Conservation (phyloP, 2,329 filamentous ascomycete species). For the Fusarium longipes region DNA sequence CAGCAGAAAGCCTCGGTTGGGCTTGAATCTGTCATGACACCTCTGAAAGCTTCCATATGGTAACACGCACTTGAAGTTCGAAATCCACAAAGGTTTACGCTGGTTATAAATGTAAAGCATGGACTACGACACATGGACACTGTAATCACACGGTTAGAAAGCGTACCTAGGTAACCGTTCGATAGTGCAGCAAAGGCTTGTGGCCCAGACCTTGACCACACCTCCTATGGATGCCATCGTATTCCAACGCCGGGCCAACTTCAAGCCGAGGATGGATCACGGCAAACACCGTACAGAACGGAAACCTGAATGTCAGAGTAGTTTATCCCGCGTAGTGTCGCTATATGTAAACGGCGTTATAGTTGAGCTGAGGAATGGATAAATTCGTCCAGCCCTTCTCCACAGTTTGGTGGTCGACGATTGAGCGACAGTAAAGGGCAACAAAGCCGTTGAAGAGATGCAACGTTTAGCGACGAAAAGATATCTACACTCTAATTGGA, state of each 20-base stretch:
- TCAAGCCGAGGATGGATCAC: slow-evolving; percentile 14
- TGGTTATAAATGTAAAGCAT: not conserved
- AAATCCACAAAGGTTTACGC: not conserved
- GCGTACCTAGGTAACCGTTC: slow-evolving; percentile 9
- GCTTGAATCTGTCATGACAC: slow-evolving; percentile 15
- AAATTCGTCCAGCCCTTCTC: slow-evolving; percentile 12
- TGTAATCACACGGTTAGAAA: not conserved
- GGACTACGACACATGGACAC: not conserved
- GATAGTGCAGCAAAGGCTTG: slow-evolving; percentile 21
- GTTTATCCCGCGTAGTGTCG: not conserved
- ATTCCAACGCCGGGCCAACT: slow-evolving; percentile 13
- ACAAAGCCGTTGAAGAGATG: slow-evolving; percentile 13
- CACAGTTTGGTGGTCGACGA: not conserved
- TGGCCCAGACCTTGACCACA: slow-evolving; percentile 4
- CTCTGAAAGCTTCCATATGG: slow-evolving; percentile 20
- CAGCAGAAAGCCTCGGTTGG: slow-evolving; percentile 15
- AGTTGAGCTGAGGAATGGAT: slow-evolving; percentile 40
- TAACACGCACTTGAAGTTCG: slow-evolving; percentile 3
- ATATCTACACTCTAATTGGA: not conserved
- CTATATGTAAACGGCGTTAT: not conserved
- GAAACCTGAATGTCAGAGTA: slow-evolving; percentile 8
- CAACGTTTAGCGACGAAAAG: slow-evolving; percentile 9
- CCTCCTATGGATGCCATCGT: not conserved
- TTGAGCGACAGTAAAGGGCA: slow-evolving; percentile 11
- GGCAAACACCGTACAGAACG: not conserved